phyloP scores from a whole-genome alignment of 1,139 yeast species.

The Hemisphaericaspora xylanilytica region DNA sequence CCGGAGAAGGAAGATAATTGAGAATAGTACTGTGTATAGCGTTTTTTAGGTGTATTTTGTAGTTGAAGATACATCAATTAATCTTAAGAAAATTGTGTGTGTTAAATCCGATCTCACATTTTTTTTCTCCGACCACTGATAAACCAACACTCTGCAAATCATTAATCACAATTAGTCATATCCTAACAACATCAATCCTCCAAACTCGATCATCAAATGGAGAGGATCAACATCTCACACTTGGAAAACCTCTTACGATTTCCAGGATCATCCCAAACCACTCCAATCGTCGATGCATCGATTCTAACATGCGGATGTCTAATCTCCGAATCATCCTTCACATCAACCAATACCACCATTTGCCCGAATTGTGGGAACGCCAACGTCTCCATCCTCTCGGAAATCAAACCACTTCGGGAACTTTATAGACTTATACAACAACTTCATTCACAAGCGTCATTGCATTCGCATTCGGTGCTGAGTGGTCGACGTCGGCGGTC shows the following conservation, averaged over 20 bases:
- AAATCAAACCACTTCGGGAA: conserved; percentile 51
- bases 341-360: conserved; percentile 16
- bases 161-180: too few species aligned
- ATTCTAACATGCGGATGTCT: conserved; percentile 72
- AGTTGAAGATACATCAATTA: too few species aligned
- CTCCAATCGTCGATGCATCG: conserved; percentile 47
- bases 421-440: conserved; percentile 40
- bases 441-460: conserved; percentile 9
- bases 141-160: too few species aligned
- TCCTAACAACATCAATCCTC: too few species aligned
- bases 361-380: conserved; percentile 52
- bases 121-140: too few species aligned
- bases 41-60: too few species aligned
- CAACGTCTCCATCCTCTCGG: conserved; percentile 37
- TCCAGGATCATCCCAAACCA: conserved; percentile 22
- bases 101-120: too few species aligned
- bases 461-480: conserved; percentile 5
- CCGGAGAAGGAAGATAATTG: conserved; percentile 12
- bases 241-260: conserved; percentile 33
- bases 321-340: conserved; percentile 47
- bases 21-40: neutral
- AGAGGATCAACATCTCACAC: conserved; percentile 22
- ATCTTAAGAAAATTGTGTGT: too few species aligned
- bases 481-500: conserved; percentile 20
- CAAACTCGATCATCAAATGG: conserved; percentile 23